Base-by-base conservation (phyloP, 2,329 filamentous ascomycete genomes). In the Sclerotinia sclerotiorum region DNA sequence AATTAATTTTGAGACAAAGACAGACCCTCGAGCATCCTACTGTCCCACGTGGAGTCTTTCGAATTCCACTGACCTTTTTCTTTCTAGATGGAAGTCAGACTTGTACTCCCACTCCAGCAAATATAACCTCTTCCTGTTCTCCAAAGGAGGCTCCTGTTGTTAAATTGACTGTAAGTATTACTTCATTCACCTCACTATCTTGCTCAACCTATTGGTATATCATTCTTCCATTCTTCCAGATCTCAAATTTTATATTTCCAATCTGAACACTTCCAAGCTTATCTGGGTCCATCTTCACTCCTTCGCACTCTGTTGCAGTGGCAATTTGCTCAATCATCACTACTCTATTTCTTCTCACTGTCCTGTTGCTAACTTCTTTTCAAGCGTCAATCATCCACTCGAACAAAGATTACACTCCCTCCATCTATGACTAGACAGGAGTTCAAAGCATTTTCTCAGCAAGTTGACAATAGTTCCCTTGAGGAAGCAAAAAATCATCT, bases 401-500 rank as follows among this genome's bases (percentile, higher is more conserved):
- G 32, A 63, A 42, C 46, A 51, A 21, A 11, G 57, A 8, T n/a
- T 8, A 3, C 21, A 39, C 13, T 39, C 21, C 29, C n/a, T 39
- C n/a, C 19, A 3, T 48, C 21, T 35, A 51, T 51, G 46, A 51
- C 32, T 15, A 63, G 32, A n/a, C 29, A 63, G 32, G 60, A 63
- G 13, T 51, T 63, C n/a, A 32, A 51, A 17, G 29, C 29, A 17
- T 51, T 63, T 42, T 63, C 46, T 62, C 60, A 51, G 15, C n/a
- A 62, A 39, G n/a, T 51, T 62, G 21, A 21, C 15, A 51, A 19
- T 39, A 62, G 15, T 27, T 62, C 60, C 6, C 32, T 63, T 2
- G 60, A 51, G 24, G 60, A 63, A 51, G 60, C 60, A 42, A 63
- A 63, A 24, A 5, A 63, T 39, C 60, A 63, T 27, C 60, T 63